These are phyloP conservation scores for Fusarium lateritium DNA, from an alignment of 2,329 filamentous ascomycete species.

Conservation along the genomic window DNA sequence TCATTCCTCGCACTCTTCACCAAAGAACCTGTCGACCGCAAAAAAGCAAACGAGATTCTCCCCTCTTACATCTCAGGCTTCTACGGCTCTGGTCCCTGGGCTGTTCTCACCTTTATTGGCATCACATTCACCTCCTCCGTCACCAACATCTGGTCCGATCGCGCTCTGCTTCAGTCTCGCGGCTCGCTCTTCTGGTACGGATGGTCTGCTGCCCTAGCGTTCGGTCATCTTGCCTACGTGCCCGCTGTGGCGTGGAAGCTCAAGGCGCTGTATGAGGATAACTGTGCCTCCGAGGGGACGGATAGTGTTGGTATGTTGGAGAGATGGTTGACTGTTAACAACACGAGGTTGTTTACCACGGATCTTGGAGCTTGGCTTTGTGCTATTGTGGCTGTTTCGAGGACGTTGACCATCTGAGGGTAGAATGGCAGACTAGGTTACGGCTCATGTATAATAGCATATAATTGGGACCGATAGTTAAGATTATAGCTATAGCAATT, in stretches of 20 bases:
- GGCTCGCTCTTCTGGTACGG: conserved; percentile 53
- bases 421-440: background rate
- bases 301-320: conserved; percentile 51
- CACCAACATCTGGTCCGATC: conserved; percentile 46
- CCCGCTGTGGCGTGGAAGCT: conserved; percentile 54
- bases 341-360: conserved; percentile 52
- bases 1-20: conserved; percentile 59
- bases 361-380: conserved; percentile 55
- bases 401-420: conserved; percentile 39
- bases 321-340: conserved; percentile 53
- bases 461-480: background rate
- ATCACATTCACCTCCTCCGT: conserved; percentile 53
- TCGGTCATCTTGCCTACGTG: conserved; percentile 53
- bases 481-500: too few relatives aligned
- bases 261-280: conserved; percentile 50
- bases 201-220: conserved; percentile 50
- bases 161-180: conserved; percentile 42
- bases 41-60: conserved; percentile 55
- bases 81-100: conserved; percentile 55
- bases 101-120: conserved; percentile 54
- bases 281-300: conserved; percentile 36
- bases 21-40: conserved; percentile 45
- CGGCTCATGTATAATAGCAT: background rate
- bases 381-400: conserved; percentile 51
- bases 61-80: conserved; percentile 61